Conservation (phyloP, 805 yeast species). For the Myxozyma lipomycoides region DNA sequence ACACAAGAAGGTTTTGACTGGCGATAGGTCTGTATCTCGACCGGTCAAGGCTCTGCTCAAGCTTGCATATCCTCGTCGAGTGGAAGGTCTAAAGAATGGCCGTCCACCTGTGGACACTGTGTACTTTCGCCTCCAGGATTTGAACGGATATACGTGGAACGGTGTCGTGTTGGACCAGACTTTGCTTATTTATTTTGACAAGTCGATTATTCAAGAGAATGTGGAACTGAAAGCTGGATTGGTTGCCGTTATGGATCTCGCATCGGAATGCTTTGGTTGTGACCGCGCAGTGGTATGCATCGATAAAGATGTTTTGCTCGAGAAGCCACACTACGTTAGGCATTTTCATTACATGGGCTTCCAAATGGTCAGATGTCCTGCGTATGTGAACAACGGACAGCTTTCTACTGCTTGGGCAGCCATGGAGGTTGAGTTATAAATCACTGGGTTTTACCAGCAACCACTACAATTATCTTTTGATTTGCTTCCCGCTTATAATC, state of each 20-base stretch:
- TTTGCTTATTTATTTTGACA: conserved; percentile 26
- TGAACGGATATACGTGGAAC: conserved; percentile 24
- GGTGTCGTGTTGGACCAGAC: conserved; percentile 26
- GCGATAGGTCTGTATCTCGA: conserved; percentile 6
- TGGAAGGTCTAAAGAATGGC: background rate
- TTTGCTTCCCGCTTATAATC: background rate
- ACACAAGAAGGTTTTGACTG: background rate
- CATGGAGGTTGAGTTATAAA: conserved; percentile 27
- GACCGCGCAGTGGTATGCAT: conserved; percentile 28
- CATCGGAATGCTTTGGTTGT: conserved; percentile 28
- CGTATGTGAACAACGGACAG: conserved; percentile 16
- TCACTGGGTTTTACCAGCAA: too few relatives aligned
- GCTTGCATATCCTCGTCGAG: conserved; percentile 21
- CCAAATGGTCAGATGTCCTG: conserved; percentile 21
- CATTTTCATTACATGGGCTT: conserved; percentile 31
- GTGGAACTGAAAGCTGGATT: conserved; percentile 22
- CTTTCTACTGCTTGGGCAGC: conserved; percentile 28
- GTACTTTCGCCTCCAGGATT: conserved; percentile 20
- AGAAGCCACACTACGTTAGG: conserved; percentile 14
- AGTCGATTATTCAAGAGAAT: conserved; percentile 11
- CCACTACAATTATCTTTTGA: too few relatives aligned
- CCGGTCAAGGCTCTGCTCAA: conserved; percentile 21
- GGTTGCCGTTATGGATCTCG: conserved; percentile 30
- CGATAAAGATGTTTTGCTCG: conserved; percentile 20
- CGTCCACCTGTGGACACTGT: conserved; percentile 6